phyloP scores from a whole-genome alignment of 75 land plant species.

The Ceratopteris richardii region DNA sequence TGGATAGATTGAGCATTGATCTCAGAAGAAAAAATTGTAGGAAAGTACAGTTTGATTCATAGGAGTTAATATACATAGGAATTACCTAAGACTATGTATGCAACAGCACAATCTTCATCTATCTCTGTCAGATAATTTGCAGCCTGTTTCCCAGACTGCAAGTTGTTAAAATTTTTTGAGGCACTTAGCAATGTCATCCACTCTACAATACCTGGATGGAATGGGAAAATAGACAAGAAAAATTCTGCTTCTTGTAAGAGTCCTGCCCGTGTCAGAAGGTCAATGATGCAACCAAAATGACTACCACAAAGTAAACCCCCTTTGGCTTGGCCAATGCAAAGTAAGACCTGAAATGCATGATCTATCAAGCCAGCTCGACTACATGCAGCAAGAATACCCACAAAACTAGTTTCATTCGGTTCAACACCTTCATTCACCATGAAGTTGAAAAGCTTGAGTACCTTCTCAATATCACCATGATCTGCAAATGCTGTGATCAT shows the following conservation, averaged over 20 bases:
- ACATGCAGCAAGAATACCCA: slow-evolving; percentile 46
- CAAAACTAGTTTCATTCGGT: slow-evolving; percentile 40
- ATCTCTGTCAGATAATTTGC: neutral
- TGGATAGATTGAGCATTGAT: too few relatives aligned
- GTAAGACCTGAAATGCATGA: neutral
- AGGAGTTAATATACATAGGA: neutral
- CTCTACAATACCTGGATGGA: neutral
- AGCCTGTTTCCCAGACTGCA: neutral
- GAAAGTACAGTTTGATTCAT: too few relatives aligned
- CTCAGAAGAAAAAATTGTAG: too few relatives aligned
- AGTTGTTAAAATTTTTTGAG: neutral
- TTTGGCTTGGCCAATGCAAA: neutral
- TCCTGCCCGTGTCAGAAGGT: neutral
- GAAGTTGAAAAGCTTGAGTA: slow-evolving; percentile 32
- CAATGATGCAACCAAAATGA: neutral
- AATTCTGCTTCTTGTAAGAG: neutral
- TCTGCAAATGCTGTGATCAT: slow-evolving; percentile 38
- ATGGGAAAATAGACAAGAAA: neutral
- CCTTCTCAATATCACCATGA: slow-evolving; percentile 25
- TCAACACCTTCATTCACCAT: slow-evolving; percentile 35
- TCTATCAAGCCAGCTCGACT: slow-evolving; percentile 3
- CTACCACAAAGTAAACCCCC: neutral
- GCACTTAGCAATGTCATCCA: slow-evolving; percentile 3
- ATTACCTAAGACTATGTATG: neutral
- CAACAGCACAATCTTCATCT: neutral